Evolutionary conservation across 2,329 filamentous ascomycete species (phyloP).

Genomic region (Trichophyton rubrum): DNA sequence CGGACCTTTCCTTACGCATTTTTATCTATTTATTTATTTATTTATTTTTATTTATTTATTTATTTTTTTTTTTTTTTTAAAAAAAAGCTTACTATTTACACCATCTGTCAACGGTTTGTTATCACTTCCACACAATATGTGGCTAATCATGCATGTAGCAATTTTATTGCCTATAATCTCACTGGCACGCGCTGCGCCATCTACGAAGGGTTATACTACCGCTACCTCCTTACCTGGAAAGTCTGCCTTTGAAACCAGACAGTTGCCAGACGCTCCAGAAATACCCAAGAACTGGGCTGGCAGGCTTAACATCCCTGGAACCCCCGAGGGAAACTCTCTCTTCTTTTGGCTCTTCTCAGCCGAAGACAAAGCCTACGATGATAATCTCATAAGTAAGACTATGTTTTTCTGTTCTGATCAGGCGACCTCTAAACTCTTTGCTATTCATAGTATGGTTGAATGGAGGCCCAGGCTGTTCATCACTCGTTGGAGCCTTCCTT

Average conservation of each 20-base stretch:
- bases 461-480: slow-evolving; percentile 14
- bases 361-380: slow-evolving; percentile 20
- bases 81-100: neutral
- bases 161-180: neutral
- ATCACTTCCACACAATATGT: neutral
- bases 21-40: too few relatives aligned
- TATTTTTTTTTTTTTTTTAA: too few relatives aligned
- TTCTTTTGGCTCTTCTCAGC: slow-evolving; percentile 30
- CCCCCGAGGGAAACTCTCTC: slow-evolving; percentile 20
- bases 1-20: neutral
- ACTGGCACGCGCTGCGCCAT: neutral
- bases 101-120: neutral
- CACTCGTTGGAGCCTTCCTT: slow-evolving; percentile 16
- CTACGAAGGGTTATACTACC: neutral
- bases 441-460: slow-evolving; percentile 14
- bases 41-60: too few relatives aligned
- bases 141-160: neutral
- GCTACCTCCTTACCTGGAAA: slow-evolving; percentile 1
- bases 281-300: slow-evolving; percentile 27
- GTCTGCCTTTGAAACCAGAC: slow-evolving; percentile 20
- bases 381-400: slow-evolving; percentile 24
- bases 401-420: neutral
- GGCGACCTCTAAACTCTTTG: neutral
- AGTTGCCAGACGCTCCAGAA: slow-evolving; percentile 19
- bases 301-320: slow-evolving; percentile 21